A percentile compares a stretch with the other conserved stretches of the same genome.
Evolutionary conservation across 768 basidiomycete species (phyloP).

Genomic region (Pisolithus tinctorius): DNA sequence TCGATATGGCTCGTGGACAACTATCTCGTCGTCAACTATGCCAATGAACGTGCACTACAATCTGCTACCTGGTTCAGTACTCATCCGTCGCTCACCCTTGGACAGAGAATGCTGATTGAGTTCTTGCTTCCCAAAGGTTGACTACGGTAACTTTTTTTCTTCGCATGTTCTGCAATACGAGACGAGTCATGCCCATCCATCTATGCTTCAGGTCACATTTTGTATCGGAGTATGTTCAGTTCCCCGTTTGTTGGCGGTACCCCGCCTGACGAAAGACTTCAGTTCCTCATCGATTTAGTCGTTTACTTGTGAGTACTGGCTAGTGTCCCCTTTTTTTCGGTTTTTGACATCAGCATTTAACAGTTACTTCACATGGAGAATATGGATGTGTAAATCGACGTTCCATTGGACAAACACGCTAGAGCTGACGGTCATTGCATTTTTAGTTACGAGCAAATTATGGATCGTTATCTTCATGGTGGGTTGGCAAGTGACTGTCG

Average conservation of each 20-base stretch:
- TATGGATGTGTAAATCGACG: conserved; percentile 3
- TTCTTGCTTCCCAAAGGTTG: neutral
- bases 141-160: neutral
- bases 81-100: neutral
- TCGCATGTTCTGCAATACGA: neutral
- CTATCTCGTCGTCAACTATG: conserved; percentile 1
- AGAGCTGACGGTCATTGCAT: neutral
- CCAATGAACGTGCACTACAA: neutral
- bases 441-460: neutral
- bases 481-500: neutral
- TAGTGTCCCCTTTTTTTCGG: neutral
- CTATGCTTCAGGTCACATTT: neutral
- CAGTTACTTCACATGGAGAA: conserved; percentile 8
- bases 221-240: neutral
- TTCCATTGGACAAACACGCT: neutral
- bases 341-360: neutral
- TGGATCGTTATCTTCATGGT: conserved; percentile 7
- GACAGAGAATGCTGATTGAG: neutral
- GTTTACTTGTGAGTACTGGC: conserved; percentile 4
- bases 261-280: neutral
- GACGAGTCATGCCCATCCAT: neutral
- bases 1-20: conserved; percentile 6
- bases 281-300: conserved; percentile 3
- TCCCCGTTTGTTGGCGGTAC: neutral
- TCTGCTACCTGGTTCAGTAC: conserved; percentile 1